Evolutionary conservation across 106 monocot genomes (phyloP).

Genomic region (Phalaenopsis equestris): DNA sequence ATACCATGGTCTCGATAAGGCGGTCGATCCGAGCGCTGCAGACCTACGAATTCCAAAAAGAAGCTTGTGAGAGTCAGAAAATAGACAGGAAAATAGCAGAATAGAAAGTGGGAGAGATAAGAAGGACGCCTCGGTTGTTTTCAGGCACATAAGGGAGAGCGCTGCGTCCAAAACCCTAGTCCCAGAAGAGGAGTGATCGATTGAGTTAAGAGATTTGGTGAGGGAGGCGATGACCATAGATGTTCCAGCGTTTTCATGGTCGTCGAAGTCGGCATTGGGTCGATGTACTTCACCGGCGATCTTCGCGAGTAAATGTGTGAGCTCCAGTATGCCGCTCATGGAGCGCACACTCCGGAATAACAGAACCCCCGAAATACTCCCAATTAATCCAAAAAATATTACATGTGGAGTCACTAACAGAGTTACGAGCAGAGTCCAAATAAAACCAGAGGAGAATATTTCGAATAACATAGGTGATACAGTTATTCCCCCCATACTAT

Average conservation of each 20-base stretch:
- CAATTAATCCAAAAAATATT: no score
- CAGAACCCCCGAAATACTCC: no score
- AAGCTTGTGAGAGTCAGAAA: neutral
- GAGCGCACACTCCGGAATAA: neutral
- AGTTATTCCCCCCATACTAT: no score
- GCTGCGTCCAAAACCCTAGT: conserved; percentile 66
- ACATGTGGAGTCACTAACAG: no score
- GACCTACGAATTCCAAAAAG: conserved; percentile 18
- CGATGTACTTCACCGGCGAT: conserved; percentile 3
- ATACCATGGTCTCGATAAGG: conserved; percentile 32
- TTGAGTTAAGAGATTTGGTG: conserved; percentile 41
- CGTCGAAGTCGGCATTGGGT: neutral
- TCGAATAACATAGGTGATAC: no score
- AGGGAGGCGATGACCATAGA: conserved; percentile 29
- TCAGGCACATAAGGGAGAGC: conserved; percentile 79
- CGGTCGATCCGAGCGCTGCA: conserved; percentile 30
- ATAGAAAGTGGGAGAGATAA: neutral
- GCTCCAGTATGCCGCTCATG: neutral
- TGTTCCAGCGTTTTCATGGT: neutral
- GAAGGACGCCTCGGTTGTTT: conserved; percentile 30
- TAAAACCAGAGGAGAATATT: no score
- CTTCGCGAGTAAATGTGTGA: neutral
- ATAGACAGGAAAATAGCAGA: neutral
- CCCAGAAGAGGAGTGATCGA: conserved; percentile 8
- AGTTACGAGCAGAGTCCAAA: no score